phyloP scores from a whole-genome alignment of 2,329 filamentous ascomycete genomes.

The Ceratocystis albifundus region DNA sequence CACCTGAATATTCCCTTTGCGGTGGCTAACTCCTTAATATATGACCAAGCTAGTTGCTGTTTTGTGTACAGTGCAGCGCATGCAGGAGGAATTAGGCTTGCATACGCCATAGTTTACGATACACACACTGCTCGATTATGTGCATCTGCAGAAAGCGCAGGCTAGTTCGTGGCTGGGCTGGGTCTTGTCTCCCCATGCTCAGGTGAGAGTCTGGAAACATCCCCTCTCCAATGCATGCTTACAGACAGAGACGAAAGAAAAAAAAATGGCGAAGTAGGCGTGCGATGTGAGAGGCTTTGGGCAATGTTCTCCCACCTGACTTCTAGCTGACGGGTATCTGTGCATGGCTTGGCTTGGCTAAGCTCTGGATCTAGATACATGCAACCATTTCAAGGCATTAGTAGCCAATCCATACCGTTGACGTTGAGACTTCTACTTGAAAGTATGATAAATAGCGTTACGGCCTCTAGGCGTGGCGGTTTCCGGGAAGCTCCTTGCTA shows the following conservation, averaged over 20 bases:
- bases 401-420: too few species aligned
- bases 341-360: too few species aligned
- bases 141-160: background rate
- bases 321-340: too few species aligned
- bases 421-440: too few species aligned
- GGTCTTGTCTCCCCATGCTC: background rate
- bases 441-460: too few species aligned
- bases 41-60: background rate
- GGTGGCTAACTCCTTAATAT: background rate
- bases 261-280: background rate
- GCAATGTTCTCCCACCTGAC: too few species aligned
- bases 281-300: too few species aligned
- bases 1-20: background rate
- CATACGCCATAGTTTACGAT: constrained; percentile 5
- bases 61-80: background rate
- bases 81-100: constrained; percentile 7
- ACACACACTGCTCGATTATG: background rate
- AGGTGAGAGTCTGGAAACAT: background rate
- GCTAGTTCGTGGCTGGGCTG: background rate
- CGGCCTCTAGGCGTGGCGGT: background rate
- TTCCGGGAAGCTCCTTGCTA: background rate
- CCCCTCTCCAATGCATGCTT: background rate
- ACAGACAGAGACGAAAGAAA: background rate
- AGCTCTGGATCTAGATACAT: too few species aligned
- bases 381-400: too few species aligned